Conservation (phyloP, 192 early-diverging fungal species). For the Linnemannia zychae region DNA sequence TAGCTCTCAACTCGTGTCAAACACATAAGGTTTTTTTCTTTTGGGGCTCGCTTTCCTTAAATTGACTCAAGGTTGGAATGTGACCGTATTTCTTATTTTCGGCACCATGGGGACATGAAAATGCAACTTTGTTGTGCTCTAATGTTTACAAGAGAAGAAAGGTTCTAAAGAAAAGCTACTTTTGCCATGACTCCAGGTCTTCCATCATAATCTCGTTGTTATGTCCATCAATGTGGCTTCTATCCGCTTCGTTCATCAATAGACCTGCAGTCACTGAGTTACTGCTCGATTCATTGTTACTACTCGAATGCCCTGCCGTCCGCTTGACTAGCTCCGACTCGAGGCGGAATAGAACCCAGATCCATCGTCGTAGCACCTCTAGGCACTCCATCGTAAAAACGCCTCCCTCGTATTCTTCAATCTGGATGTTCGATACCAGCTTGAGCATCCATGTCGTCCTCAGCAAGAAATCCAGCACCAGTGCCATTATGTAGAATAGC, state of each 20-base stretch:
- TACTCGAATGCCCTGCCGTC: slow-evolving; percentile 21
- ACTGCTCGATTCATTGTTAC: background rate
- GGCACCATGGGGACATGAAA: background rate
- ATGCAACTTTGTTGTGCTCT: background rate
- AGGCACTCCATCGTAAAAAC: slow-evolving; percentile 84
- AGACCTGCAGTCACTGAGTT: background rate
- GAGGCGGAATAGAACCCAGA: slow-evolving; percentile 95
- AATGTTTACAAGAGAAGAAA: background rate
- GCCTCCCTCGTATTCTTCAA: slow-evolving; percentile 74
- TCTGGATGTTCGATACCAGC: slow-evolving; percentile 70
- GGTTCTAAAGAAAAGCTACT: slow-evolving; percentile 10
- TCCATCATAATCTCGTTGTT: slow-evolving; percentile 33
- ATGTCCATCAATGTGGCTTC: background rate
- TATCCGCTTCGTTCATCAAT: slow-evolving; percentile 19
- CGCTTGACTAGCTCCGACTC: slow-evolving; percentile 84
- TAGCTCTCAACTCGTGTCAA: slow-evolving; percentile 60
- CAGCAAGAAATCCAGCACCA: slow-evolving; percentile 82
- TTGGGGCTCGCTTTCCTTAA: background rate
- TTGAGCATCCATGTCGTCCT: slow-evolving; percentile 91
- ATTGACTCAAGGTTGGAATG: background rate
- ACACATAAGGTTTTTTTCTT: background rate
- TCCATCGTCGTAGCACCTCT: slow-evolving; percentile 90
- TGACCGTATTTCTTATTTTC: background rate
- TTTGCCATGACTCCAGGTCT: slow-evolving; percentile 43
- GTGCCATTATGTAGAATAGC: slow-evolving; percentile 83